These are phyloP conservation scores for Thalassiosira mediterranea DNA, from an alignment of 352 stramenopile genomes.

Conservation along the genomic window DNA sequence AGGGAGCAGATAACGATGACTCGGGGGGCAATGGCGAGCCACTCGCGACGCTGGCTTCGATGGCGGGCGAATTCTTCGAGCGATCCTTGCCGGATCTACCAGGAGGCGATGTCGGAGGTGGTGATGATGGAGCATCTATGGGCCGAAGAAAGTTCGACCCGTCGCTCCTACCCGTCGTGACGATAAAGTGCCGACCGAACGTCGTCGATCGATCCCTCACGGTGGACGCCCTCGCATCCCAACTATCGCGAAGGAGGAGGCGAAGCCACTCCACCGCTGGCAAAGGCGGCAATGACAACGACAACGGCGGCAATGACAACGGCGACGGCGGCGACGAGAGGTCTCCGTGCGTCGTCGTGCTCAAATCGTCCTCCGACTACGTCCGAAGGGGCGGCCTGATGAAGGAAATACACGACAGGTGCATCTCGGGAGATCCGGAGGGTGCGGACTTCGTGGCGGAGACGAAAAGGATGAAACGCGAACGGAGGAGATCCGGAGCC, in stretches of 20 bases:
- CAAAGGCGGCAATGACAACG: not conserved
- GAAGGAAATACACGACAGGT: conserved; percentile 48
- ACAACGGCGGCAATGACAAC: conserved; percentile 1
- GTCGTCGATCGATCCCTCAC: conserved; percentile 46
- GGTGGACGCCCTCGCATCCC: conserved; percentile 11
- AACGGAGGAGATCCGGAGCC: conserved; percentile 12
- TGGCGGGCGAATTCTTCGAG: not conserved
- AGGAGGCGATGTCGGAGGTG: conserved; percentile 1
- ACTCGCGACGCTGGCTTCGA: not conserved
- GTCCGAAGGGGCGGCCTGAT: conserved; percentile 34
- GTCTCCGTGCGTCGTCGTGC: conserved; percentile 34
- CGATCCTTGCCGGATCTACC: too few species aligned
- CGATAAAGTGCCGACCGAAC: conserved; percentile 46
- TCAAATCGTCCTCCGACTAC: conserved; percentile 35
- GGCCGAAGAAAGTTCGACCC: conserved; percentile 28
- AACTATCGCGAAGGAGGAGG: conserved; percentile 17
- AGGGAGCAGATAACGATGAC: not conserved
- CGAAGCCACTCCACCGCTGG: not conserved
- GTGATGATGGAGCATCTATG: conserved; percentile 16
- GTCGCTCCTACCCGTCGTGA: conserved; percentile 33
- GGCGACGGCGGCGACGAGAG: not conserved
- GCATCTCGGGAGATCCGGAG: conserved; percentile 47
- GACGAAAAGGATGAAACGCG: conserved; percentile 35
- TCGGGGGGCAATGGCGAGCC: conserved; percentile 1
- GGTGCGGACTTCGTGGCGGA: conserved; percentile 48